phyloP scores from a whole-genome alignment of 2,329 filamentous ascomycete species.

The Cytospora piceae region DNA sequence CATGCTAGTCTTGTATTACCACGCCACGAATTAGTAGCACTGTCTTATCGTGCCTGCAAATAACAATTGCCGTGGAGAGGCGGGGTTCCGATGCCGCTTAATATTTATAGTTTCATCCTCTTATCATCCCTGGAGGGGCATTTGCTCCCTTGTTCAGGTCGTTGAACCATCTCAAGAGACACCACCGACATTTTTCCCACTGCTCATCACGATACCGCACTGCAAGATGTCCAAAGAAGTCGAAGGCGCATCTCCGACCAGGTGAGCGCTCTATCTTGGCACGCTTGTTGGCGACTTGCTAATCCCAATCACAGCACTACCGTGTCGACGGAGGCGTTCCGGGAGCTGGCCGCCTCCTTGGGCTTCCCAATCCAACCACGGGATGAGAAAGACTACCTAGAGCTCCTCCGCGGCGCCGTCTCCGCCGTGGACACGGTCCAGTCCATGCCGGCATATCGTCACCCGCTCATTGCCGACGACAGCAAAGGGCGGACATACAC shows the following conservation, averaged over 20 bases:
- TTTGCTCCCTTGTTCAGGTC: not conserved
- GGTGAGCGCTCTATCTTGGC: not conserved
- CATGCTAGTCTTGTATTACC: too few species aligned
- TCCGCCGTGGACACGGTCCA: conserved; percentile 24
- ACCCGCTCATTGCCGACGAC: conserved; percentile 13
- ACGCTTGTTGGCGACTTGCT: not conserved
- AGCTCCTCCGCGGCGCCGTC: conserved; percentile 19
- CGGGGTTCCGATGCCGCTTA: conserved; percentile 6
- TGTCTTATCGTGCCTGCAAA: not conserved
- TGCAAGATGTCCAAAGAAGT: not conserved
- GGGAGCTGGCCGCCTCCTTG: conserved; percentile 9
- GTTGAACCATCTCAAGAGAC: too few species aligned
- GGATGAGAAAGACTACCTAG: conserved; percentile 25
- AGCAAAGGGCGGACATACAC: conserved; percentile 14
- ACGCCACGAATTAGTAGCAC: too few species aligned
- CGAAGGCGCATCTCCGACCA: not conserved
- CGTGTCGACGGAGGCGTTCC: conserved; percentile 11
- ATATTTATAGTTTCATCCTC: not conserved
- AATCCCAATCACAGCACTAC: not conserved
- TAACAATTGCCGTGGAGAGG: not conserved
- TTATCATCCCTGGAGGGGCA: not conserved
- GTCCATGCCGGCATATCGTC: conserved; percentile 19
- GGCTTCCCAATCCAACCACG: conserved; percentile 23
- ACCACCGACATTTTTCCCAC: too few species aligned
- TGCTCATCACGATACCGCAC: too few species aligned